Percentiles rank a stretch among this genome's conserved stretches.
Evolutionary conservation across 768 basidiomycete species (phyloP).

Genomic region (Boletus sensibilis): DNA sequence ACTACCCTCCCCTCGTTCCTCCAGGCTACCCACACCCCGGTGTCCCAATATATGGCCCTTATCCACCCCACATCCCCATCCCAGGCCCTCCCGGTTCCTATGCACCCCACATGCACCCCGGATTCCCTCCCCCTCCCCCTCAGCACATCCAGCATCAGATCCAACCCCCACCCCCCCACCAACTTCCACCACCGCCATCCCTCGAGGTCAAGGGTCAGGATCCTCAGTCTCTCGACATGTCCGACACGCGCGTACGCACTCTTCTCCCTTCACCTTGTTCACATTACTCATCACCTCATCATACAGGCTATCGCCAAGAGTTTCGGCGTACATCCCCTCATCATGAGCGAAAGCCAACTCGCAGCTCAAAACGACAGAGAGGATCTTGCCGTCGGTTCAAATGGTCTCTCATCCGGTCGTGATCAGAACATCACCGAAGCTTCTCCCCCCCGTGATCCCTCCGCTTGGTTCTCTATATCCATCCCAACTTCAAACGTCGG

Average conservation of each 20-base stretch:
- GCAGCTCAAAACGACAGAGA: constrained; percentile 55
- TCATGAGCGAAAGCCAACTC: constrained; percentile 64
- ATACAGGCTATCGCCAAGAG: constrained; percentile 66
- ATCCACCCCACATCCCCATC: constrained; percentile 43
- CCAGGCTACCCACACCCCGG: constrained; percentile 47
- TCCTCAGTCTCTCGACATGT: constrained; percentile 78
- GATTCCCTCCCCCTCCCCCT: constrained; percentile 51
- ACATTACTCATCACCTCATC: constrained; percentile 9
- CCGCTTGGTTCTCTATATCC: constrained; percentile 58
- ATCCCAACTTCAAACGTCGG: constrained; percentile 47
- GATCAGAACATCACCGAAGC: constrained; percentile 58
- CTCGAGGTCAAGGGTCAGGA: constrained; percentile 69
- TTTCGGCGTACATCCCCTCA: constrained; percentile 74
- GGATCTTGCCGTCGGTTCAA: constrained; percentile 75
- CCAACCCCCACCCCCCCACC: constrained; percentile 27
- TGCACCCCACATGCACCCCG: constrained; percentile 58
- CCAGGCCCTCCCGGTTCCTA: constrained; percentile 44
- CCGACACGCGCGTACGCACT: constrained; percentile 53
- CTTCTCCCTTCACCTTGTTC: not conserved
- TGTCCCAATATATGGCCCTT: constrained; percentile 43
- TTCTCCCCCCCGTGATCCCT: constrained; percentile 55
- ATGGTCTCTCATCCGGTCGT: constrained; percentile 65
- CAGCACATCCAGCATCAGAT: constrained; percentile 41
- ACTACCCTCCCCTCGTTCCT: constrained; percentile 38
- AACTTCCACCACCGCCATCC: constrained; percentile 18